These are phyloP conservation scores for Diaporthe ampelina DNA, from an alignment of 2,329 filamentous ascomycete genomes.

Conservation along the genomic window DNA sequence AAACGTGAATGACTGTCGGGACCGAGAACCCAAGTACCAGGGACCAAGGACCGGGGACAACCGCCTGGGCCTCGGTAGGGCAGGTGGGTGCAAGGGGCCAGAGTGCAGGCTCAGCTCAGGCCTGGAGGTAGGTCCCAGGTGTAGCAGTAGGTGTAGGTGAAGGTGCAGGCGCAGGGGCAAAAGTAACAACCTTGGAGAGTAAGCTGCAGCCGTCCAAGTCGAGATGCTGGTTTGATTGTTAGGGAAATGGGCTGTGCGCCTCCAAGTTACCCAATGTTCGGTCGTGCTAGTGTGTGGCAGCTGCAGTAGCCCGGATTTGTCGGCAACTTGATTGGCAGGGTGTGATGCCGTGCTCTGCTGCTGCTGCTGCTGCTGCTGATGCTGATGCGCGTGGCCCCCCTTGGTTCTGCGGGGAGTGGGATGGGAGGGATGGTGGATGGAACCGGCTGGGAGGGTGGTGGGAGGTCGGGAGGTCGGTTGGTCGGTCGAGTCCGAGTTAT, in stretches of 20 bases:
- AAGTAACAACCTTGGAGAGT: conserved; percentile 6
- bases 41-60: background rate
- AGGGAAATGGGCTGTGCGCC: conserved; percentile 22
- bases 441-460: background rate
- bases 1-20: background rate
- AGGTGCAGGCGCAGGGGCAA: background rate
- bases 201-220: conserved; percentile 21
- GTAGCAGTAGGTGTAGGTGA: background rate
- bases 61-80: background rate
- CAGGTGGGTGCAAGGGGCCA: background rate
- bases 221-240: conserved; percentile 23
- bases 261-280: conserved; percentile 26
- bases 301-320: conserved; percentile 28
- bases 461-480: background rate
- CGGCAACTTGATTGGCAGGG: conserved; percentile 20
- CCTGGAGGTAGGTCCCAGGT: background rate
- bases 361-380: background rate
- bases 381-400: background rate
- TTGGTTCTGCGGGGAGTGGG: conserved; percentile 7
- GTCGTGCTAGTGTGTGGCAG: conserved; percentile 31
- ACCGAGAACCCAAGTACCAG: background rate
- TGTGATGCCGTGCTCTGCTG: conserved; percentile 14
- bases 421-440: background rate
- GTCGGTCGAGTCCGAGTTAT: conserved; percentile 5
- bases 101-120: background rate